A percentile compares a stretch with the other conserved stretches of the same genome.
Evolutionary conservation across 805 yeast genomes (phyloP).

Genomic region (Metschnikowia anglica): DNA sequence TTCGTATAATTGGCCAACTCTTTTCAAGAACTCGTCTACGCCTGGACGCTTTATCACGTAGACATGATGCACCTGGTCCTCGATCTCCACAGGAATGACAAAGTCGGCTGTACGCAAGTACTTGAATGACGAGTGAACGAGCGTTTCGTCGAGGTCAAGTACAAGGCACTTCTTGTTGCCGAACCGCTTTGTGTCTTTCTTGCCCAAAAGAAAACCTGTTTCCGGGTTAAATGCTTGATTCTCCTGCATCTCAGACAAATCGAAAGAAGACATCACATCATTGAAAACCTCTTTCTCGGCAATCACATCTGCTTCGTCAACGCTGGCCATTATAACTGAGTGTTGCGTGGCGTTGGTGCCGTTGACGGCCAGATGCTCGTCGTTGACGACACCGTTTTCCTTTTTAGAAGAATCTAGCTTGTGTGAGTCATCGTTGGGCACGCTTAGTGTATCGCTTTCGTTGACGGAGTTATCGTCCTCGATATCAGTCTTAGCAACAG

Average conservation of each 20-base stretch:
- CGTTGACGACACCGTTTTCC: not conserved
- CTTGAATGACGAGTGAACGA: slow-evolving; percentile 94
- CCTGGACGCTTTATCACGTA: slow-evolving; percentile 98
- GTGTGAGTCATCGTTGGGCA: slow-evolving; percentile 31
- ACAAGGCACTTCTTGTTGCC: slow-evolving; percentile 79
- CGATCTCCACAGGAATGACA: slow-evolving; percentile 96
- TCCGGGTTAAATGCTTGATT: slow-evolving; percentile 65
- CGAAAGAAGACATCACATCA: slow-evolving; percentile 33
- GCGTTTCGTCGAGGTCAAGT: slow-evolving; percentile 91
- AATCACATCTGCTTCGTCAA: not conserved
- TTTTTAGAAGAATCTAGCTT: slow-evolving; percentile 19
- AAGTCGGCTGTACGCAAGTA: slow-evolving; percentile 91
- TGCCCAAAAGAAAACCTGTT: slow-evolving; percentile 65
- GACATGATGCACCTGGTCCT: slow-evolving; percentile 86
- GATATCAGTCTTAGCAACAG: slow-evolving; percentile 25
- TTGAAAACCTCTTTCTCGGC: slow-evolving; percentile 25
- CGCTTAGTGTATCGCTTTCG: slow-evolving; percentile 44
- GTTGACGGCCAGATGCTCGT: not conserved
- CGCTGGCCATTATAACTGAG: slow-evolving; percentile 5
- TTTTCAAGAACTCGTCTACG: slow-evolving; percentile 84
- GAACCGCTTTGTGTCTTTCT: slow-evolving; percentile 46
- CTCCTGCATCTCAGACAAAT: slow-evolving; percentile 62
- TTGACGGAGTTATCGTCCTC: slow-evolving; percentile 41
- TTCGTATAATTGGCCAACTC: slow-evolving; percentile 84
- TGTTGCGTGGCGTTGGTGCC: not conserved